Evolutionary conservation across 1,284 basidiomycete genomes (phyloP), one percentile per base, ranked within the genome.

Genomic region (Ceratobasidium sp.): DNA sequence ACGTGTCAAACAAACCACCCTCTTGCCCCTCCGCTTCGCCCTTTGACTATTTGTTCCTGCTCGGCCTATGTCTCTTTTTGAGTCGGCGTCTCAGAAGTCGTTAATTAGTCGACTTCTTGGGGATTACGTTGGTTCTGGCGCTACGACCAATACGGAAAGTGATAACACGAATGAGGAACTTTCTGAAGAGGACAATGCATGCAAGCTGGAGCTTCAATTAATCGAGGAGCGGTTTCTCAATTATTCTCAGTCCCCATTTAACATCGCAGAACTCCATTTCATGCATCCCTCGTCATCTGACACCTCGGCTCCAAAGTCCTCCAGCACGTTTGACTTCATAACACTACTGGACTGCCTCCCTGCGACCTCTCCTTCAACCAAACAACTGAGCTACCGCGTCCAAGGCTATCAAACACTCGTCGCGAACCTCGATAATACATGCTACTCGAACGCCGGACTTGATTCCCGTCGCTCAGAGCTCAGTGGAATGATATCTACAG

Each of bases 301-400:
- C n/a, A n/a, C n/a, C n/a, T n/a, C n/a, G n/a, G n/a, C n/a, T n/a
- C n/a, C n/a, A n/a, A n/a, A n/a, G n/a, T n/a, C n/a, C n/a, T n/a
- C n/a, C n/a, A n/a, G n/a, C n/a, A n/a, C n/a, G n/a, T n/a, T n/a
- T n/a, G n/a, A n/a, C n/a, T n/a, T n/a, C n/a, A n/a, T n/a, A n/a
- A n/a, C n/a, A n/a, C 51, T 53, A 14, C n/a, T 53, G 29, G n/a
- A 53, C 11, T 53, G 29, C 29, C 51, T 53, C 51, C 51, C 51
- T 22, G n/a, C n/a, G n/a, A 27, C n/a, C 9, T 27, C 29, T 22
- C 51, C n/a, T 14, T 53, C 51, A 27, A 53, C 51, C n/a, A 53
- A 53, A 53, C 11, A 53, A 27, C 51, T 53, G 11, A 27, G 9
- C 15, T 53, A 53, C 51, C 51, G 51, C 11, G 51, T n/a, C 51